Evolutionary conservation across 352 stramenopile species (phyloP).

Genomic region (Pythium phragmiticola): DNA sequence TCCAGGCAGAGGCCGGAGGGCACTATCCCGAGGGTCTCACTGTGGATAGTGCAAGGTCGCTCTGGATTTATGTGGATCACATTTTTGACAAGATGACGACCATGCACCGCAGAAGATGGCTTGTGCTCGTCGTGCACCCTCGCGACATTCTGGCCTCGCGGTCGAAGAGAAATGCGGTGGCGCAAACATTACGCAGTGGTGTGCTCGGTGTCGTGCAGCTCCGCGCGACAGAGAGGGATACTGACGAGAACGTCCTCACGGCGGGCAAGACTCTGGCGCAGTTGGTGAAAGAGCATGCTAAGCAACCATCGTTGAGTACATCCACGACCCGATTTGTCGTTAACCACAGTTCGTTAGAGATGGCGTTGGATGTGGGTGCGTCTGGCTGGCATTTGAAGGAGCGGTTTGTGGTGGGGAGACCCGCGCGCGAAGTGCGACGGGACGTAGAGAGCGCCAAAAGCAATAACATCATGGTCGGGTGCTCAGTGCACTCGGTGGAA

Average conservation of each 20-base stretch:
- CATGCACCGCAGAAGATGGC: slow-evolving; percentile 3
- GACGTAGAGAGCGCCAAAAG: background rate
- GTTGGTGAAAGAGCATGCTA: background rate
- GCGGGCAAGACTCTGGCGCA: slow-evolving; percentile 10
- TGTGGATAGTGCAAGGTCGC: too few relatives aligned
- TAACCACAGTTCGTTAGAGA: slow-evolving; percentile 21
- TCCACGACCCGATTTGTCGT: slow-evolving; percentile 6
- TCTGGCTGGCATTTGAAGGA: slow-evolving; percentile 22
- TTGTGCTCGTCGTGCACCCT: slow-evolving; percentile 33
- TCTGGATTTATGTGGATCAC: background rate
- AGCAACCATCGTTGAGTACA: background rate
- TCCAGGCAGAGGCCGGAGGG: background rate
- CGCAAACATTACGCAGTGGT: slow-evolving; percentile 2
- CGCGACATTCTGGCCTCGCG: slow-evolving; percentile 21
- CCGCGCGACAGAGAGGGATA: slow-evolving; percentile 19
- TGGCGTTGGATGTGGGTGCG: background rate
- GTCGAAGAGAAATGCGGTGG: background rate
- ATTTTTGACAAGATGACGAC: background rate
- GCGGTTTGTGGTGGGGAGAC: slow-evolving; percentile 1
- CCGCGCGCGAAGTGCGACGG: background rate
- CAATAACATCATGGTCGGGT: slow-evolving; percentile 27
- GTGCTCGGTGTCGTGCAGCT: slow-evolving; percentile 36
- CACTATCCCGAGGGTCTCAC: slow-evolving; percentile 5
- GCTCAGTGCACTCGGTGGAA: slow-evolving; percentile 42
- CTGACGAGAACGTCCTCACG: slow-evolving; percentile 5